Evolutionary conservation across 1,284 basidiomycete species (phyloP).

Genomic region (Cronartium ribicola): DNA sequence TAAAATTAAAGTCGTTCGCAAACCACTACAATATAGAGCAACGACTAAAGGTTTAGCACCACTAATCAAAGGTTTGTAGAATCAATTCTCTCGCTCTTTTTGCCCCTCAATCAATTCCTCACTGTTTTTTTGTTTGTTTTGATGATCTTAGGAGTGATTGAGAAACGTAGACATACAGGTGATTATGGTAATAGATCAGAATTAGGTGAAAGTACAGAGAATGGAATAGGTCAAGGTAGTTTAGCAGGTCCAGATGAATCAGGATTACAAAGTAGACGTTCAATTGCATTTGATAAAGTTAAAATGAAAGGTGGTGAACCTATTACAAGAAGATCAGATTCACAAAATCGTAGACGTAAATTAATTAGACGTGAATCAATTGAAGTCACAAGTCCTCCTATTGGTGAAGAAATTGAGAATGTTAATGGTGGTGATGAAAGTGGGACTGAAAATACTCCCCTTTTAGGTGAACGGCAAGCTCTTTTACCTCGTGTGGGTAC

Average conservation of each 20-base stretch:
- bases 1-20: constrained; percentile 41
- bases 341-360: constrained; percentile 6
- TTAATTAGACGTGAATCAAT: neutral
- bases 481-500: neutral
- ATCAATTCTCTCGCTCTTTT: neutral
- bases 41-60: constrained; percentile 34
- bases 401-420: neutral
- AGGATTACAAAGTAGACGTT: constrained; percentile 9
- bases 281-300: constrained; percentile 34
- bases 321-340: constrained; percentile 5
- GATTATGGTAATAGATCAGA: constrained; percentile 21
- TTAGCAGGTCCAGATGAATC: constrained; percentile 3
- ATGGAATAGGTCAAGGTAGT: neutral
- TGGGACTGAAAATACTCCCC: neutral
- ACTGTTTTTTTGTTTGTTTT: neutral
- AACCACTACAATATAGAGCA: constrained; percentile 10
- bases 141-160: constrained; percentile 32
- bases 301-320: constrained; percentile 28
- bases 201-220: constrained; percentile 19
- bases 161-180: constrained; percentile 26
- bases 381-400: neutral
- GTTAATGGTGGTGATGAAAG: neutral
- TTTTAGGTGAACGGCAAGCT: neutral
- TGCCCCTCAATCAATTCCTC: neutral
- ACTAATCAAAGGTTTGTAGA: constrained; percentile 31